Evolutionary conservation across 345 rosid species (phyloP).

Genomic region (Populus alba): DNA sequence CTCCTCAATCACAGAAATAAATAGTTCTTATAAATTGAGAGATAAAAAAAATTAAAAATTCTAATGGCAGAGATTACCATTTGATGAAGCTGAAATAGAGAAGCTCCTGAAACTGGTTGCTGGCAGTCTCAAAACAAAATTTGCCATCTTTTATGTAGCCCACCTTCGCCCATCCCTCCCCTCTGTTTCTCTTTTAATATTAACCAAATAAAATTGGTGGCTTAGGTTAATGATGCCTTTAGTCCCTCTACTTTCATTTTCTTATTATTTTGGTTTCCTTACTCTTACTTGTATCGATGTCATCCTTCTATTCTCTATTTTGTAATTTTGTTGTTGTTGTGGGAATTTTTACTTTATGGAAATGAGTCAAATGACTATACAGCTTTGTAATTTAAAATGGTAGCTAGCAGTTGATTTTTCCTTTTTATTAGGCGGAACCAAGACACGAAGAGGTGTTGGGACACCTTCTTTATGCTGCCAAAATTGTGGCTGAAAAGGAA

Average conservation of each 20-base stretch:
- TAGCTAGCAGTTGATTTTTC: not conserved
- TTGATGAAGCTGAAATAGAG: constrained; percentile 61
- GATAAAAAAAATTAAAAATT: not conserved
- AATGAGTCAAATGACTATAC: not conserved
- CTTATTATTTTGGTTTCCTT: too few species aligned
- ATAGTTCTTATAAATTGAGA: not conserved
- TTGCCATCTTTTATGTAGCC: constrained; percentile 46
- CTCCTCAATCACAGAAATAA: not conserved
- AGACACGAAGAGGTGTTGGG: constrained; percentile 73
- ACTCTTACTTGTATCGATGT: too few species aligned
- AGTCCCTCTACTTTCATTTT: too few species aligned
- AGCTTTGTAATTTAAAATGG: not conserved
- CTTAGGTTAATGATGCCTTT: too few species aligned
- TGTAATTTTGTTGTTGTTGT: too few species aligned
- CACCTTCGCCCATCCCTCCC: not conserved
- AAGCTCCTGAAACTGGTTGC: constrained; percentile 39
- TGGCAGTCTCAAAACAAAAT: constrained; percentile 46
- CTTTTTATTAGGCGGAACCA: constrained; percentile 62
- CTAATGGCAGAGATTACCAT: constrained; percentile 37
- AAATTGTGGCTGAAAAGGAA: constrained; percentile 89
- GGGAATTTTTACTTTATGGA: not conserved
- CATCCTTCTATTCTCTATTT: too few species aligned
- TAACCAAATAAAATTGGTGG: not conserved
- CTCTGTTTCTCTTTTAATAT: not conserved
- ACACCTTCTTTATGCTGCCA: constrained; percentile 68